Conservation (phyloP, 495 filamentous ascomycete genomes). For the Polyplosphaeria fusca region DNA sequence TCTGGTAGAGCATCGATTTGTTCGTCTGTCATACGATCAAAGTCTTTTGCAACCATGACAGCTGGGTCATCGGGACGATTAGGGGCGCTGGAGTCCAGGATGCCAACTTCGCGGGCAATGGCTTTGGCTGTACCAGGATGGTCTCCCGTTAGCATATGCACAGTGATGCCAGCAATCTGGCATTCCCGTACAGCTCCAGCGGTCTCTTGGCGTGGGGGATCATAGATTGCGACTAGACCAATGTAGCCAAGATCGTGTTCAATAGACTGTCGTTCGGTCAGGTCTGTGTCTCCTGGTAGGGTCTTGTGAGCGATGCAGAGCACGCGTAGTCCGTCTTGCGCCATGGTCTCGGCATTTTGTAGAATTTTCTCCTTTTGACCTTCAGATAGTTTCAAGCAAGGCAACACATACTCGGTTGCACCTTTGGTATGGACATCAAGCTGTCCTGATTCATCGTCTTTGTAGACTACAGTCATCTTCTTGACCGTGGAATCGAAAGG, state of each 20-base stretch:
- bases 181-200: constrained; percentile 54
- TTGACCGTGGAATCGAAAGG: constrained; percentile 59
- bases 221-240: constrained; percentile 67
- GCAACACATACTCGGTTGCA: constrained; percentile 53
- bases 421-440: constrained; percentile 55
- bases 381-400: constrained; percentile 44
- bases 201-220: constrained; percentile 66
- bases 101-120: constrained; percentile 53
- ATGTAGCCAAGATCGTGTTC: constrained; percentile 59
- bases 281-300: constrained; percentile 34
- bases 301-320: constrained; percentile 51
- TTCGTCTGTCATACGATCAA: constrained; percentile 53
- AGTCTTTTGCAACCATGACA: constrained; percentile 63
- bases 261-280: constrained; percentile 47
- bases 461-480: constrained; percentile 56
- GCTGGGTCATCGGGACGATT: constrained; percentile 28
- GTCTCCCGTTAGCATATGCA: constrained; percentile 61
- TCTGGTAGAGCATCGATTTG: constrained; percentile 61
- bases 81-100: constrained; percentile 26
- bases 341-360: constrained; percentile 49
- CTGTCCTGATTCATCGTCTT: constrained; percentile 34
- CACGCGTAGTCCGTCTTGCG: constrained; percentile 56
- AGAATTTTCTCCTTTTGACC: constrained; percentile 41
- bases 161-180: constrained; percentile 53
- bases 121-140: constrained; percentile 56